Conservation (phyloP, 2,329 filamentous ascomycete species). For the Diaporthe eres region DNA sequence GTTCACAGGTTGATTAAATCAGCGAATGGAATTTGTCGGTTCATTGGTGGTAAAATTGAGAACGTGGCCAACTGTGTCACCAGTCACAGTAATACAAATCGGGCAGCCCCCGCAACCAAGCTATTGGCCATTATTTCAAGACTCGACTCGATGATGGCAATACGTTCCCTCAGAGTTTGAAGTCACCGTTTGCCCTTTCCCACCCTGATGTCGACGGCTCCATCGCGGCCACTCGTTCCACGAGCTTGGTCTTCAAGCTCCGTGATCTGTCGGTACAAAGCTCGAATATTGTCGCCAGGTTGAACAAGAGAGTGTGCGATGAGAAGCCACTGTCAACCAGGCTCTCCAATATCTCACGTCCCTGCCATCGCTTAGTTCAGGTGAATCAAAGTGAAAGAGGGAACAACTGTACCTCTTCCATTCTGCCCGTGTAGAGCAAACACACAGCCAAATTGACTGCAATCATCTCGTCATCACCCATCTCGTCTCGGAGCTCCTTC, state of each 20-base stretch:
- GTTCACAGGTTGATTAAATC: not conserved
- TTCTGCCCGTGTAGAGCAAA: slow-evolving; percentile 83
- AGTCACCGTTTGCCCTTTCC: slow-evolving; percentile 80
- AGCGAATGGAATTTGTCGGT: not conserved
- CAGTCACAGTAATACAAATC: not conserved
- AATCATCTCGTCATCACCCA: slow-evolving; percentile 74
- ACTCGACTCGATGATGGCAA: not conserved
- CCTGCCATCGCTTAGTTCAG: slow-evolving; percentile 60
- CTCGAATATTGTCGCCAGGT: slow-evolving; percentile 92
- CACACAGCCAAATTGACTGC: slow-evolving; percentile 88
- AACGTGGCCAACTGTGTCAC: slow-evolving; percentile 4
- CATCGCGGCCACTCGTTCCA: slow-evolving; percentile 76
- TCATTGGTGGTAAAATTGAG: not conserved
- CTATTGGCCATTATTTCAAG: not conserved
- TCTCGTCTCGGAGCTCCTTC: slow-evolving; percentile 61
- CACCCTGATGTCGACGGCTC: slow-evolving; percentile 72
- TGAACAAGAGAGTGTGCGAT: slow-evolving; percentile 89
- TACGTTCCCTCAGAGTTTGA: slow-evolving; percentile 72
- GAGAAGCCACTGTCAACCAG: slow-evolving; percentile 74
- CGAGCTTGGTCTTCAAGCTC: slow-evolving; percentile 78
- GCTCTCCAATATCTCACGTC: slow-evolving; percentile 75
- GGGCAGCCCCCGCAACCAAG: slow-evolving; percentile 1
- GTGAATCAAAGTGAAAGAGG: not conserved
- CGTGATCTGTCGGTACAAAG: slow-evolving; percentile 85
- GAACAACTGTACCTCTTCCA: slow-evolving; percentile 68